Base-by-base conservation (phyloP, 2,329 filamentous ascomycete genomes). In the Tolypocladium inflatum region DNA sequence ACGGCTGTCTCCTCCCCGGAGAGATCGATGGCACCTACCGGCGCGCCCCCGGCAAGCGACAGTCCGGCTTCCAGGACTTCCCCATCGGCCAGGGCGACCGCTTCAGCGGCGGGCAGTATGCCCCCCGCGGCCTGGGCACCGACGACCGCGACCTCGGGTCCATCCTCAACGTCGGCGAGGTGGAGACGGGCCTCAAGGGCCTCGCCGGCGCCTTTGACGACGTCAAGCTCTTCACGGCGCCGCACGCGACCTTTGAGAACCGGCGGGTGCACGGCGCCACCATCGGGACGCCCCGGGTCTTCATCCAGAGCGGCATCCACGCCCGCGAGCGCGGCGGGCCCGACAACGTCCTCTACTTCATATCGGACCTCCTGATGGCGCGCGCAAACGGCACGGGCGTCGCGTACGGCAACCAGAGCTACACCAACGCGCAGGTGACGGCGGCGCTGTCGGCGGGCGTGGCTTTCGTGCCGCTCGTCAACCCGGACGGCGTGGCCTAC, bases 251-350 rank as follows among this genome's bases (percentile, higher is more conserved):
- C 0, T 72, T 76, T 61, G 71, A 79, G 52, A 72, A 73, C 30
- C 71, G 72, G 3, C 68, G 67, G 4, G 67, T 77, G 21, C 64
- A 70, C 26, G 77, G 74, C 8, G 71, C 66, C n/a, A 73, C 73
- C 58, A 71, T 81, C 39, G 79, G 80, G 26, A 73, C 72, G 6
- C 78, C 79, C 63, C 74, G 77, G 41, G 74, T 82, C 35, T 81
- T 80, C 64, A 69, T 85, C 58, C 78, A 78, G 59, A 77, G 76
- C 48, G 80, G 74, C 33, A 76, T 84, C 53, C 82, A 85, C 63
- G 79, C 82, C 10, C 79, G 82, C 30, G 82, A 85, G 68, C 78
- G 82, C 11, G 82, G 81, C 33, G 79, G 76, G 0, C 75, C 81
- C 0, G 82, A 85, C 64, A 74, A 79, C 59, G 71, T 84, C 17